A percentile compares a stretch with the other conserved stretches of the same genome.
Evolutionary conservation across 2,329 filamentous ascomycete genomes (phyloP).

Genomic region (Fusarium luffae): DNA sequence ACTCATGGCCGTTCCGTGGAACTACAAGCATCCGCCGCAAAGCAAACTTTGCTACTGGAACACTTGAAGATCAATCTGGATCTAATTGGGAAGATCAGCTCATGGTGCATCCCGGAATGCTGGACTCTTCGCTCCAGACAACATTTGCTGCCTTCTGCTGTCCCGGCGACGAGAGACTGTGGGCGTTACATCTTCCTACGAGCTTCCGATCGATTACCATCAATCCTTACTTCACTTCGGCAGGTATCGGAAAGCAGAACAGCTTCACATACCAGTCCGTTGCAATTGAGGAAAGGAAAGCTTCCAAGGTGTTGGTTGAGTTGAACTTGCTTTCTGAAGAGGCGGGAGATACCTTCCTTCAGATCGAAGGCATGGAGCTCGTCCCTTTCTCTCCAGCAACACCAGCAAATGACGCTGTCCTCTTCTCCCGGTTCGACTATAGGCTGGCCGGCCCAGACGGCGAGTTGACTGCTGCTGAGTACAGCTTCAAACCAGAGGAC

Average conservation of each 20-base stretch:
- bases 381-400: no score
- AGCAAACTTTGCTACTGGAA: not conserved
- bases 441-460: not conserved
- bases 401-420: no score
- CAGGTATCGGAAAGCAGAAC: no score
- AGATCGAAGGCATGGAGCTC: no score
- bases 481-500: not conserved
- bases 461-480: not conserved
- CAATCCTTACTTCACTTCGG: not conserved
- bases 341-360: no score
- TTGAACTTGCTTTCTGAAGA: no score
- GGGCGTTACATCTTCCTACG: conserved; percentile 43
- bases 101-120: conserved; percentile 12
- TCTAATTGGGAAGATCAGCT: not conserved
- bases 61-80: not conserved
- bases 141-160: conserved; percentile 46
- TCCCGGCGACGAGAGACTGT: conserved; percentile 49
- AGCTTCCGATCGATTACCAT: not conserved
- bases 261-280: no score
- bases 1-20: not conserved
- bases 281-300: no score
- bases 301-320: no score
- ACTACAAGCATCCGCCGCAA: not conserved
- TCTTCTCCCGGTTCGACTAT: no score
- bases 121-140: conserved; percentile 52